Conservation (phyloP, 257 asterid genomes). For the Solanum infundibuliforme region DNA sequence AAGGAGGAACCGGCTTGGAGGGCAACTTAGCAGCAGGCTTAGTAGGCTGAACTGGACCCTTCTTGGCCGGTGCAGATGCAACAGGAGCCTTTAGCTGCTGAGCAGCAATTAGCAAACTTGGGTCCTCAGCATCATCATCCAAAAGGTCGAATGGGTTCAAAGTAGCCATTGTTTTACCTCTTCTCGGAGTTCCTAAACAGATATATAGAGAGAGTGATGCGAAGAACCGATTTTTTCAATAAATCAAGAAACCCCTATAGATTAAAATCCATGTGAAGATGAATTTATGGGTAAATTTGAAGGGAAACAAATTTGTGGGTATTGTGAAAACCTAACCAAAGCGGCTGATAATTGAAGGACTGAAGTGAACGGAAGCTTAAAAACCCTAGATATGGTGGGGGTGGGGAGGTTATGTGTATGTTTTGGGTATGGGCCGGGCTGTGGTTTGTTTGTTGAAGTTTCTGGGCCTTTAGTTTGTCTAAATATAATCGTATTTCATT, state of each 20-base stretch:
- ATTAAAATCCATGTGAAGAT: constrained; percentile 14
- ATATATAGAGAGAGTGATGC: constrained; percentile 8
- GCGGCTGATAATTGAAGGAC: constrained; percentile 21
- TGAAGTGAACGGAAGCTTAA: background rate
- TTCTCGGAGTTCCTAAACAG: background rate
- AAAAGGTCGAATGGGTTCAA: constrained; percentile 52
- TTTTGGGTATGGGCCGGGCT: background rate
- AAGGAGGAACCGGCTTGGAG: constrained; percentile 52
- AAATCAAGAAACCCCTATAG: constrained; percentile 2
- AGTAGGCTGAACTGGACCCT: constrained; percentile 20
- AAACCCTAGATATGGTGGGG: constrained; percentile 18
- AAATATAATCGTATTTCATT: no score
- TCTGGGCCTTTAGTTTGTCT: background rate
- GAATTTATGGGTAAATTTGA: background rate
- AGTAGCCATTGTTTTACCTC: constrained; percentile 26
- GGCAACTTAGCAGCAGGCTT: constrained; percentile 42
- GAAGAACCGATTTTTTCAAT: background rate
- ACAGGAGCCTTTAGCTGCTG: constrained; percentile 18
- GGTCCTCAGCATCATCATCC: constrained; percentile 64
- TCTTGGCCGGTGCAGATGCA: constrained; percentile 19
- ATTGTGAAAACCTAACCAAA: constrained; percentile 16
- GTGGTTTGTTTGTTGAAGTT: background rate
- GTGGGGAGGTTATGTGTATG: background rate
- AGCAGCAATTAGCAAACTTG: constrained; percentile 40
- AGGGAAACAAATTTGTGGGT: background rate